Conservation (phyloP, 2,329 filamentous ascomycete species). For the Cordyceps militaris region DNA sequence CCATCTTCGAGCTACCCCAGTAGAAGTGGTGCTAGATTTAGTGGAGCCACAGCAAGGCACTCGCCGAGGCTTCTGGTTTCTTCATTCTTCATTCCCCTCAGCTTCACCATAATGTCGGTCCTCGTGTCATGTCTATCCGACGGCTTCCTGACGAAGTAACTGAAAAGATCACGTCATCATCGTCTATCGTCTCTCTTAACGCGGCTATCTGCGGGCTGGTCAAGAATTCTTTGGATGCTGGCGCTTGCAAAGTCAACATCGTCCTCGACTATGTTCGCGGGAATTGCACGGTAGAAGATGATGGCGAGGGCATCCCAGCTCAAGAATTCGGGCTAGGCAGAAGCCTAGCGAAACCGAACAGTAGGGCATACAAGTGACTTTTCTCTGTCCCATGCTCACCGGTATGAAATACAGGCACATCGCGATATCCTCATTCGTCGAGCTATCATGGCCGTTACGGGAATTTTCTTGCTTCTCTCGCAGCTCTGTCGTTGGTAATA, state of each 20-base stretch:
- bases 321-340: conserved; percentile 64
- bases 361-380: conserved; percentile 39
- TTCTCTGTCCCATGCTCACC: not conserved
- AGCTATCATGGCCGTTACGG: conserved; percentile 60
- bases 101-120: not conserved
- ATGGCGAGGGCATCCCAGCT: conserved; percentile 71
- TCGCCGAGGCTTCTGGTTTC: not conserved
- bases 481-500: conserved; percentile 66
- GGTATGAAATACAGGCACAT: conserved; percentile 56
- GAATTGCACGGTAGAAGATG: conserved; percentile 73
- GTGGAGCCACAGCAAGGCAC: not conserved
- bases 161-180: conserved; percentile 78
- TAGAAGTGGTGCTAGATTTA: conserved; percentile 10
- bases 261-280: conserved; percentile 69
- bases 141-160: conserved; percentile 63
- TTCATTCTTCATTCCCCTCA: not conserved
- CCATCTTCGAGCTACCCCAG: conserved; percentile 5
- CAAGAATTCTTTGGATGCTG: conserved; percentile 79
- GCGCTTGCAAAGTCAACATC: conserved; percentile 60
- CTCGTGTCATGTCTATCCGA: conserved; percentile 52
- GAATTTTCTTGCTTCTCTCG: conserved; percentile 69
- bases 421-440: conserved; percentile 46
- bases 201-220: conserved; percentile 64
- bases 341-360: conserved; percentile 64
- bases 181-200: conserved; percentile 67